phyloP scores from a whole-genome alignment of 2,329 filamentous ascomycete species.

The Apiospora malaysiana region DNA sequence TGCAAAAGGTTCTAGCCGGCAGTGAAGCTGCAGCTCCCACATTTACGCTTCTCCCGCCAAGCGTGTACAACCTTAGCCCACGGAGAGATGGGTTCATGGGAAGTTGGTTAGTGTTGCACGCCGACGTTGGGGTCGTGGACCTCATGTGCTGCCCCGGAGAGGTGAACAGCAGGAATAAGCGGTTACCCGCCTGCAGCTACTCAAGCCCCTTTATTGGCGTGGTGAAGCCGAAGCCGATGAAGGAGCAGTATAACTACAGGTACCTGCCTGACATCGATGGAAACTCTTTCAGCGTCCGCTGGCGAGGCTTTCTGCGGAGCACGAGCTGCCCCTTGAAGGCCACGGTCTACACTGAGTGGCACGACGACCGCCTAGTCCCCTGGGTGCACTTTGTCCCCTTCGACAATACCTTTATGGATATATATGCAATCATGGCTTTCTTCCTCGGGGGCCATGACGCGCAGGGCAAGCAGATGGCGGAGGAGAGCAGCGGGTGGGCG shows the following conservation, averaged over 20 bases:
- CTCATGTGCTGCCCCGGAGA: conserved; percentile 43
- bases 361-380: conserved; percentile 71
- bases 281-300: conserved; percentile 66
- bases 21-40: conserved; percentile 45
- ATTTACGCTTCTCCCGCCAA: conserved; percentile 51
- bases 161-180: background rate
- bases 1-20: conserved; percentile 51
- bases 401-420: conserved; percentile 70
- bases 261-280: conserved; percentile 75
- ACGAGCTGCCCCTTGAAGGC: conserved; percentile 73
- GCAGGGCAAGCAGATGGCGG: conserved; percentile 64
- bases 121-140: conserved; percentile 51
- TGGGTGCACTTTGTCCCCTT: conserved; percentile 78
- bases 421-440: conserved; percentile 70
- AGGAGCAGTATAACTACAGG: conserved; percentile 62
- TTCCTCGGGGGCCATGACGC: conserved; percentile 58
- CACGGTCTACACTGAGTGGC: conserved; percentile 77
- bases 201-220: conserved; percentile 43
- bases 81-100: conserved; percentile 41
- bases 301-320: conserved; percentile 66
- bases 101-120: conserved; percentile 45
- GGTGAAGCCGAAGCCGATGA: conserved; percentile 47
- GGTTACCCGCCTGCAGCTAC: conserved; percentile 44
- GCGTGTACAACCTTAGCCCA: conserved; percentile 47
- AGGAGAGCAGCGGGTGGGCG: conserved; percentile 65